These are phyloP conservation scores for Tricholoma flavovirens DNA, from an alignment of 768 basidiomycete genomes.

Conservation along the genomic window DNA sequence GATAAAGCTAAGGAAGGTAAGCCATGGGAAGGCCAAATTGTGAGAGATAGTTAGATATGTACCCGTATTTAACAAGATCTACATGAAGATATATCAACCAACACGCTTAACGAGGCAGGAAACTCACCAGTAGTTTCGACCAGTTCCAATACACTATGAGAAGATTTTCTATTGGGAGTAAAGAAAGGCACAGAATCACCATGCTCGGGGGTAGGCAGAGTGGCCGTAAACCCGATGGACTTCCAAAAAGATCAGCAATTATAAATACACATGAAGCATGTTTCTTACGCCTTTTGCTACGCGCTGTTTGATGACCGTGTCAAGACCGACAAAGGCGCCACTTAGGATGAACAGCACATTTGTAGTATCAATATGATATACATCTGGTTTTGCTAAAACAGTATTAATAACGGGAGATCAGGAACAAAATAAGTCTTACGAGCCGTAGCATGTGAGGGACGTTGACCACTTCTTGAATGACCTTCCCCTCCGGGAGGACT, in stretches of 20 bases:
- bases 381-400: constrained; percentile 50
- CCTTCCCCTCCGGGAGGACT: constrained; percentile 35
- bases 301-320: constrained; percentile 72
- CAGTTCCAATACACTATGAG: constrained; percentile 53
- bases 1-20: constrained; percentile 56
- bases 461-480: constrained; percentile 45
- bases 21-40: not conserved
- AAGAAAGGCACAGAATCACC: constrained; percentile 58
- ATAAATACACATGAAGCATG: no score
- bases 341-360: constrained; percentile 94
- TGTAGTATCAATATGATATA: constrained; percentile 76
- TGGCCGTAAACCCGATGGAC: constrained; percentile 82
- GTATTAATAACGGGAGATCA: not conserved
- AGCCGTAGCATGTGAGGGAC: constrained; percentile 35
- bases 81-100: constrained; percentile 1
- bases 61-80: constrained; percentile 88
- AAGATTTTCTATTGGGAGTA: constrained; percentile 60
- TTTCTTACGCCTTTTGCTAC: constrained; percentile 79
- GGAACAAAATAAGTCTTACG: constrained; percentile 20
- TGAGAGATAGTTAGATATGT: constrained; percentile 8
- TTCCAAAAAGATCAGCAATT: constrained; percentile 22
- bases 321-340: constrained; percentile 92
- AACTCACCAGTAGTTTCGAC: constrained; percentile 64
- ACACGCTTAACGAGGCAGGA: not conserved
- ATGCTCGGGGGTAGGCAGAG: constrained; percentile 34